Percentiles rank a stretch among this genome's conserved stretches.
Evolutionary conservation across 495 filamentous ascomycete species (phyloP).

Genomic region (Penicillium longicatenatum): DNA sequence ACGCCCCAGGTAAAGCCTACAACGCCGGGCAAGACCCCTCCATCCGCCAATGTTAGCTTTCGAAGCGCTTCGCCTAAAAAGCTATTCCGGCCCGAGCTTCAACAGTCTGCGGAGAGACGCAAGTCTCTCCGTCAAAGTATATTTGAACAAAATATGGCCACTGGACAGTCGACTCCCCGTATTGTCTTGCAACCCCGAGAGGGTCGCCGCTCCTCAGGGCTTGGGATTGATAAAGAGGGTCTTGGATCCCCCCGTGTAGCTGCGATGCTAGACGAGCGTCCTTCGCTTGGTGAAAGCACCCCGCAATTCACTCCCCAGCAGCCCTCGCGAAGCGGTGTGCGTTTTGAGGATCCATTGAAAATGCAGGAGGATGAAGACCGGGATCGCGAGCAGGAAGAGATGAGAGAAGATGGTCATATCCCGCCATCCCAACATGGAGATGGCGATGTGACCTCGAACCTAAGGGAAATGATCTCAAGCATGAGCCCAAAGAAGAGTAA

Average conservation of each 20-base stretch:
- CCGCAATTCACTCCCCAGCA: conserved; percentile 60
- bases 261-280: conserved; percentile 70
- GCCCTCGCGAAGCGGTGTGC: conserved; percentile 49
- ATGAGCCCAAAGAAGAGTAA: conserved; percentile 75
- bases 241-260: conserved; percentile 78
- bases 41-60: conserved; percentile 46
- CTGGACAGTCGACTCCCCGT: conserved; percentile 61
- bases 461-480: conserved; percentile 77
- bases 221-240: conserved; percentile 73
- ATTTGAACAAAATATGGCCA: conserved; percentile 59
- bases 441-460: conserved; percentile 60
- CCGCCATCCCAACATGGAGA: conserved; percentile 55
- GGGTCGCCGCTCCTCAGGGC: conserved; percentile 64
- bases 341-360: conserved; percentile 65
- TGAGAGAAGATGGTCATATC: conserved; percentile 58
- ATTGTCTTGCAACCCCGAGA: conserved; percentile 67
- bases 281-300: conserved; percentile 68
- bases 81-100: conserved; percentile 52
- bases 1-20: conserved; percentile 54
- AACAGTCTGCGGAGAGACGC: conserved; percentile 39
- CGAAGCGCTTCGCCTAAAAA: conserved; percentile 56
- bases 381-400: conserved; percentile 65
- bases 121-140: conserved; percentile 48
- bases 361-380: conserved; percentile 70
- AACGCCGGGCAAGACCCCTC: conserved; percentile 56